Base-by-base conservation (phyloP, 139 green algal genomes). In the Chlamydomonas schloesseri region DNA sequence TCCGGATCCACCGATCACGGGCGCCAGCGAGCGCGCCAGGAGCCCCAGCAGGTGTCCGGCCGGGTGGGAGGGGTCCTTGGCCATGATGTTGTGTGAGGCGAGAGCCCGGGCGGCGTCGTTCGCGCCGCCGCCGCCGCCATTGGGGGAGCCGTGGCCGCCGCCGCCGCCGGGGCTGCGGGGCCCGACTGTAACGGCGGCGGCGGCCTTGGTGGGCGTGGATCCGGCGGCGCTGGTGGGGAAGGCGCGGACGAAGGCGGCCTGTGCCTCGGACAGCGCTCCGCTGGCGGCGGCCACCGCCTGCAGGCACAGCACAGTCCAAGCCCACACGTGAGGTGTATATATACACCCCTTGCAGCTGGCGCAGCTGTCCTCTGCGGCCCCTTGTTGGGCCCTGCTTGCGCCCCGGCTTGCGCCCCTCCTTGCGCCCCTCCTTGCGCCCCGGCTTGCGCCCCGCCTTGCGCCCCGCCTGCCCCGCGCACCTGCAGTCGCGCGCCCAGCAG, bases 51-150 rank as follows among this genome's bases (percentile, higher is more conserved):
- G 67, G 26, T 70, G 68, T 21, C 80, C 80, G 1, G 67, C 67
- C 26, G 80, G 80, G 34, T 78, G 50, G 47, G 9, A 53, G 31
- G 47, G 78, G 42, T 86, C 80, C 24, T 58, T 70, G 50, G 80
- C 28, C 68, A 86, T 28, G 23, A 86, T 58, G 50, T 31, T 21
- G 71, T 31, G 80, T 4, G 50, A 77, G 31, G 80, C 68, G 18
- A 37, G 46, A 0, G 67, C n/a, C 21, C 31, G 50, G 67, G 46
- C 55, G 65, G 42, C 42, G 0, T 11, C 34, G 37, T 20, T 3
- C 24, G 50, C 8, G 57, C 23, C 36, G 17, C 20, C 42, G 42
- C 42, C 34, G 57, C 15, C n/a, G 47, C 42, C 42, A 8, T n/a
- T 17, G 2, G 42, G 62, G 0, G 24, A 55, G 37, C 18, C 14